phyloP scores from a whole-genome alignment of 768 basidiomycete species.

The Pleurotus pulmonarius region DNA sequence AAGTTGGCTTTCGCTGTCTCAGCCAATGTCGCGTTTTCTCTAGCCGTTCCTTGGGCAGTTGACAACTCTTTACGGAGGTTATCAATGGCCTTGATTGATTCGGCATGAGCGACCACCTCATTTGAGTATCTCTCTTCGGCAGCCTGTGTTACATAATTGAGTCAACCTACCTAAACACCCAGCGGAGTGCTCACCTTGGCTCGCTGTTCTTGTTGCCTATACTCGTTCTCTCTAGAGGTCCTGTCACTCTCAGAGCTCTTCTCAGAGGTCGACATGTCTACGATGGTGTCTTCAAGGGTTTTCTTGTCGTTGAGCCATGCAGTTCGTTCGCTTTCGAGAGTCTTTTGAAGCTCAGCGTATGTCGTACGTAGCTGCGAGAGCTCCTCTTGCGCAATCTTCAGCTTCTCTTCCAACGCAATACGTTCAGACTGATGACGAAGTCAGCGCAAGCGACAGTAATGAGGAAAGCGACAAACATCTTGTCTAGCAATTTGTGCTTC shows the following conservation, averaged over 20 bases:
- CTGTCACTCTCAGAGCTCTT: conserved; percentile 63
- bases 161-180: not conserved
- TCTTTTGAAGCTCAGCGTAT: conserved; percentile 56
- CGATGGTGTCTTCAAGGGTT: conserved; percentile 77
- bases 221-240: conserved; percentile 56
- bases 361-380: conserved; percentile 43
- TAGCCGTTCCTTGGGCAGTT: conserved; percentile 43
- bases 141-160: conserved; percentile 31
- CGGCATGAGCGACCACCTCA: conserved; percentile 84
- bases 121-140: conserved; percentile 80
- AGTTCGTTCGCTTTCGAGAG: conserved; percentile 63
- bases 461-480: conserved; percentile 43
- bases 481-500: conserved; percentile 65
- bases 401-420: conserved; percentile 58
- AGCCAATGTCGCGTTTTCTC: conserved; percentile 57
- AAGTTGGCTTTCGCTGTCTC: conserved; percentile 78
- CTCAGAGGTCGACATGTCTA: conserved; percentile 75
- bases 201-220: conserved; percentile 65
- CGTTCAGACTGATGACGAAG: conserved; percentile 50
- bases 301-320: conserved; percentile 80
- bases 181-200: conserved; percentile 45
- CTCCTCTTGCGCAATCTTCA: conserved; percentile 53
- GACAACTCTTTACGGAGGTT: conserved; percentile 60
- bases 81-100: conserved; percentile 72
- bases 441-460: not conserved